A percentile compares a stretch with the other conserved stretches of the same genome.
These are phyloP conservation scores for Dimargaris verticillata DNA, from an alignment of 192 early-diverging fungal species.

Conservation along the genomic window DNA sequence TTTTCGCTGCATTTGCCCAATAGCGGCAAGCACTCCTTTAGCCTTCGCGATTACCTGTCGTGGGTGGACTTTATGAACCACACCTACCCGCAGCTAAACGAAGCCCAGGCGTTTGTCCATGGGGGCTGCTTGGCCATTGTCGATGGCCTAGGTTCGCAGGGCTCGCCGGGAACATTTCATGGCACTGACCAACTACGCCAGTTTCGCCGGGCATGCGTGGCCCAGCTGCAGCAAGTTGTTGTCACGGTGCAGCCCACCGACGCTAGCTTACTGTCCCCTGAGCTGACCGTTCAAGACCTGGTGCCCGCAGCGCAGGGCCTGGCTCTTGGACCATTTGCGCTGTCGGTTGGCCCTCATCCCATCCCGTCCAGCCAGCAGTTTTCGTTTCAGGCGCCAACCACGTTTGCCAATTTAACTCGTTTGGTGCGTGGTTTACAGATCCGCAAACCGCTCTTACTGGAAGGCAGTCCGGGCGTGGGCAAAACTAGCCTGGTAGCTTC, in stretches of 20 bases:
- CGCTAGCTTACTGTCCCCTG: neutral
- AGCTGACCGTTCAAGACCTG: conserved; percentile 3
- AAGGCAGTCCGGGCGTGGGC: conserved; percentile 95
- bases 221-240: conserved; percentile 20
- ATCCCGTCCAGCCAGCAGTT: conserved; percentile 39
- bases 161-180: conserved; percentile 30
- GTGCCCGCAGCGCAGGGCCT: conserved; percentile 24
- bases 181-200: conserved; percentile 29
- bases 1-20: conserved; percentile 22
- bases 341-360: conserved; percentile 41
- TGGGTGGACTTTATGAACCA: conserved; percentile 77
- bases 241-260: conserved; percentile 23
- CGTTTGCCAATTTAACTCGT: conserved; percentile 66
- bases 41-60: conserved; percentile 79
- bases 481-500: conserved; percentile 82
- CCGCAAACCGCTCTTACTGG: conserved; percentile 78
- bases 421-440: conserved; percentile 83
- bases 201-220: conserved; percentile 29
- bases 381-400: conserved; percentile 80
- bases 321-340: conserved; percentile 67
- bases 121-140: conserved; percentile 83
- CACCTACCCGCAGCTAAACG: conserved; percentile 28
- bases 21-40: conserved; percentile 30
- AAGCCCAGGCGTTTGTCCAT: conserved; percentile 48
- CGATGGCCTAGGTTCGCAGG: conserved; percentile 82